Base-by-base conservation (phyloP, 2,329 filamentous ascomycete genomes). In the Fusarium napiforme region DNA sequence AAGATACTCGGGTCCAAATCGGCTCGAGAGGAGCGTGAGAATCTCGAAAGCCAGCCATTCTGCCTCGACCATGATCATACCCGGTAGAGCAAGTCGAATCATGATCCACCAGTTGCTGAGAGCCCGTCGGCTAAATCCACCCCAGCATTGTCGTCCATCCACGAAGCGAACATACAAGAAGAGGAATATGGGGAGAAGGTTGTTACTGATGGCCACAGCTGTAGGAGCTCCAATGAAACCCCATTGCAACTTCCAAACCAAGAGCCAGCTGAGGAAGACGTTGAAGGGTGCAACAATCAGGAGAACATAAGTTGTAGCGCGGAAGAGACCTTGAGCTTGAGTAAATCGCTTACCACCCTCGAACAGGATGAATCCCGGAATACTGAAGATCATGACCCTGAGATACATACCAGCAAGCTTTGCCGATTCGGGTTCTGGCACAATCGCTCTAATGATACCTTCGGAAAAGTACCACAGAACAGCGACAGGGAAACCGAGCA, bases 1-100 rank as follows among this genome's bases (percentile, higher is more conserved):
- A 2, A 98, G 88, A 69, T 92, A 90, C 23, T 91, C 91, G 4
- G 93, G 90, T 21, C 93, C 93, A 65, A 98, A 91, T 76, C 93
- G 93, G 58, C 92, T 93, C 0, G 93, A 90, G 14, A 91, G 90
- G n/a, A 98, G 86, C 0, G 95, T 97, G 71, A 97, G 86, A 55
- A 97, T 90, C 81, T 98, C 96, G 81, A 98, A 98, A 11, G 95
- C 95, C 16, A 98, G 88, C 84, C 93, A 97, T 81, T 98, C 96
- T 9, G 96, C 95, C 81, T 97, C 91, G 4, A 98, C 93, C 95
- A 98, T 98, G 73, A 97, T 85, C 80, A 98, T 91, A 3, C 96
- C 96, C 0, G 96, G 95, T 18, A 98, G 85, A 1, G 96, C 94
- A 42, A 98, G 91, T 53, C 91, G 90, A 77, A 98, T 89, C 96